phyloP scores from a whole-genome alignment of 352 stramenopile species.

The Phytophthora multivora region DNA sequence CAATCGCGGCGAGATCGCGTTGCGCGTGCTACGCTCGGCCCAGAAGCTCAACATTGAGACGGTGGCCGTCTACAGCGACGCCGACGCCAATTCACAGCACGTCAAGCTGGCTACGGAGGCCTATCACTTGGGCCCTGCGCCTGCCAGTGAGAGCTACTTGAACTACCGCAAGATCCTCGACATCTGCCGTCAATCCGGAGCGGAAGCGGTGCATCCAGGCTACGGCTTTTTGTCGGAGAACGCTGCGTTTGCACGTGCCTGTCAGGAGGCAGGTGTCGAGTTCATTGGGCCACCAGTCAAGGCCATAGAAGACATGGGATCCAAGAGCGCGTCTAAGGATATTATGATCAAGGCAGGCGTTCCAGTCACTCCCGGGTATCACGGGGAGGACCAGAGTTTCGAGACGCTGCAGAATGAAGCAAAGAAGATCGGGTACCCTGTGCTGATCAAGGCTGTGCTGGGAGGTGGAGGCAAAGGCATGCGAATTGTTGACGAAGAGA shows the following conservation, averaged over 20 bases:
- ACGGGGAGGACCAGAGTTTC: conserved; percentile 88
- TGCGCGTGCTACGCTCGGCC: conserved; percentile 85
- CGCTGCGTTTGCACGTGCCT: conserved; percentile 71
- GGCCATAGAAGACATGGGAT: conserved; percentile 92
- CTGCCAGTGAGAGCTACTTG: conserved; percentile 79
- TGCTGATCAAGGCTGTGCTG: conserved; percentile 93
- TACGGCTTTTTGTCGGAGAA: conserved; percentile 94
- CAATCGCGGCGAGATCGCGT: conserved; percentile 92
- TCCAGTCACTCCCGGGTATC: conserved; percentile 90
- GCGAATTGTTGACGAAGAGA: conserved; percentile 86
- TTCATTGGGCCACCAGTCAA: conserved; percentile 91
- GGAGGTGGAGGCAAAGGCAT: conserved; percentile 93
- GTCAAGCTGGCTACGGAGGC: conserved; percentile 79
- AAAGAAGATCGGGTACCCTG: conserved; percentile 89
- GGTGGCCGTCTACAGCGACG: conserved; percentile 91
- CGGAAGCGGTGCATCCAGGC: conserved; percentile 88
- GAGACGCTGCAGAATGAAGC: conserved; percentile 79
- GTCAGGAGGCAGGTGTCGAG: conserved; percentile 72
- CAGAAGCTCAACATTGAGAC: conserved; percentile 91
- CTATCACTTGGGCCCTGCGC: conserved; percentile 68
- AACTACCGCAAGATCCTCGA: conserved; percentile 81
- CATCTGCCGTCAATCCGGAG: conserved; percentile 59
- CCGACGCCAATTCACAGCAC: conserved; percentile 79
- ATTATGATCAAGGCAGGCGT: conserved; percentile 91
- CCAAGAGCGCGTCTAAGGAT: conserved; percentile 92